Conservation (phyloP, 2,329 filamentous ascomycete species). For the Botrytis porri region DNA sequence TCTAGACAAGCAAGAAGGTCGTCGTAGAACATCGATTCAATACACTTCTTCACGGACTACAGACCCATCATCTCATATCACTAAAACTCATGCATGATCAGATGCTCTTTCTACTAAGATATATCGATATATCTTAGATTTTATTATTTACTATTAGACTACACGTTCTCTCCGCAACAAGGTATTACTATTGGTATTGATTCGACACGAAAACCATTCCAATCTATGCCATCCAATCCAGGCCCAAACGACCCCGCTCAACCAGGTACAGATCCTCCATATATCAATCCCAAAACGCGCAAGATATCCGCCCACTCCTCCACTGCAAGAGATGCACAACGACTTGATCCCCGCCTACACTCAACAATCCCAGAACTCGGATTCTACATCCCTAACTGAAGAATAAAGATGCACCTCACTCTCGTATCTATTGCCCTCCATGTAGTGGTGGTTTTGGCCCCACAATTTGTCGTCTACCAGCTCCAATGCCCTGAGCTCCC, state of each 20-base stretch:
- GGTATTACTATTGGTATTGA: conserved; percentile 2
- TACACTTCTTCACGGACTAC: background rate
- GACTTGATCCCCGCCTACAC: background rate
- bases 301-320: background rate
- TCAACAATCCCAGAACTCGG: background rate
- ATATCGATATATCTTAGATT: background rate
- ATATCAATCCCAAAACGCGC: conserved; percentile 13
- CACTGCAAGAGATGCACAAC: background rate
- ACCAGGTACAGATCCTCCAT: background rate
- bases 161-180: background rate
- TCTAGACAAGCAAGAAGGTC: background rate
- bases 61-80: background rate
- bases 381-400: background rate
- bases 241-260: background rate
- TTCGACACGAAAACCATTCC: background rate
- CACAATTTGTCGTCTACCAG: conserved; percentile 73
- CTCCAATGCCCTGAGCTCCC: conserved; percentile 63
- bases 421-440: background rate
- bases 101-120: background rate
- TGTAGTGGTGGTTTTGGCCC: conserved; percentile 62
- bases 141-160: conserved; percentile 6
- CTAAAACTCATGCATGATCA: background rate
- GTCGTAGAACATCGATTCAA: background rate
- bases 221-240: background rate
- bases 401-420: background rate